phyloP scores from a whole-genome alignment of 495 filamentous ascomycete species.

The Trichocladium antarcticum region DNA sequence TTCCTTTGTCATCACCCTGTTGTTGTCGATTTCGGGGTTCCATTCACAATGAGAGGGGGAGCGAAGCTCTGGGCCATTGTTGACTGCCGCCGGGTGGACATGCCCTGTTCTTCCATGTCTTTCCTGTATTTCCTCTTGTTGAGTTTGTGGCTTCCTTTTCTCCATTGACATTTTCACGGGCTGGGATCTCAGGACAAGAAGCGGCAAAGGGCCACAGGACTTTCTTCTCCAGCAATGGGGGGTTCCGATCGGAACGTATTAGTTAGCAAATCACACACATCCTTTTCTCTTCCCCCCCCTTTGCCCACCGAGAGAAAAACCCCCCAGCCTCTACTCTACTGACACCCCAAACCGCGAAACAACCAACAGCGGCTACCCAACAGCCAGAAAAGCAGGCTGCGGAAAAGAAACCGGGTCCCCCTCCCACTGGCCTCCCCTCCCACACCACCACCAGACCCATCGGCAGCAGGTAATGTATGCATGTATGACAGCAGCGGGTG shows the following conservation, averaged over 20 bases:
- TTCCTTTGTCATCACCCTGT: too few relatives aligned
- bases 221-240: conserved; percentile 10
- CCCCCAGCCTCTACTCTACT: too few relatives aligned
- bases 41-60: too few relatives aligned
- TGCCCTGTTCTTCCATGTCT: too few relatives aligned
- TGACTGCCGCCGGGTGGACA: too few relatives aligned
- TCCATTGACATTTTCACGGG: too few relatives aligned
- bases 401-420: conserved; percentile 12
- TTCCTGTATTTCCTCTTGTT: too few relatives aligned
- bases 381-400: not conserved
- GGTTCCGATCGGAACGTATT: not conserved
- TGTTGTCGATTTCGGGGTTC: too few relatives aligned
- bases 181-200: conserved; percentile 4
- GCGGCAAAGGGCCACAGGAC: conserved; percentile 8
- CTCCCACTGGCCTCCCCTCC: conserved; percentile 13
- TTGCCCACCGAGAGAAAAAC: too few relatives aligned
- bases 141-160: not conserved
- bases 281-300: not conserved
- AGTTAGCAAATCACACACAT: conserved; percentile 1
- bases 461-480: too few relatives aligned
- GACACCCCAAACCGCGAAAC: not conserved
- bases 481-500: too few relatives aligned
- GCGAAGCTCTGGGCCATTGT: too few relatives aligned
- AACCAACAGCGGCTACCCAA: not conserved
- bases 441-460: not conserved